phyloP scores from a whole-genome alignment of 306 rosid species.

The Quercus cerris region DNA sequence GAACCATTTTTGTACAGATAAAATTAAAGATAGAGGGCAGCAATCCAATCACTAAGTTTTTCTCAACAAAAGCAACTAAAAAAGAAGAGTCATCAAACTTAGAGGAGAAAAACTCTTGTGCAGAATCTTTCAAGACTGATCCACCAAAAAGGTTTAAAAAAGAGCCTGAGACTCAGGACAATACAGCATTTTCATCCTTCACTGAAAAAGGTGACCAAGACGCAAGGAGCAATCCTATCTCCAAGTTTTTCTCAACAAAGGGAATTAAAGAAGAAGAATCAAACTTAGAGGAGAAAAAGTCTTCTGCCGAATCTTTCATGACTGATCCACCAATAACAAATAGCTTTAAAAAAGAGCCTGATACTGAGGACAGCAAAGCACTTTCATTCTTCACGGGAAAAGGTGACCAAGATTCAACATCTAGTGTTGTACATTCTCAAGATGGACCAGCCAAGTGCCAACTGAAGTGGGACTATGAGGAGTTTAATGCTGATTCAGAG shows the following conservation, averaged over 20 bases:
- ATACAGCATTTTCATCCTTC: background rate
- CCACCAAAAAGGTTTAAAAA: constrained; percentile 20
- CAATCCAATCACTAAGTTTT: constrained; percentile 61
- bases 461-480: constrained; percentile 55
- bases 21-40: constrained; percentile 51
- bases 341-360: constrained; percentile 30
- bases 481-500: constrained; percentile 41
- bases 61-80: constrained; percentile 44
- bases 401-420: constrained; percentile 30
- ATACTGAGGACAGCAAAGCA: constrained; percentile 2
- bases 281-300: constrained; percentile 24
- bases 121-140: constrained; percentile 30
- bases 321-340: constrained; percentile 22
- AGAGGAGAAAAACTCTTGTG: constrained; percentile 16
- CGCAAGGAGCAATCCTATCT: constrained; percentile 32
- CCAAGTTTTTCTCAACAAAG: constrained; percentile 60
- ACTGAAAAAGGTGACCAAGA: constrained; percentile 30
- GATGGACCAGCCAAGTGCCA: constrained; percentile 25
- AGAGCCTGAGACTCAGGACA: constrained; percentile 27
- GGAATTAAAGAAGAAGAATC: constrained; percentile 40
- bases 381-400: constrained; percentile 19
- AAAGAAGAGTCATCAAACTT: constrained; percentile 18
- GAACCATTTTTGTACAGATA: constrained; percentile 47
- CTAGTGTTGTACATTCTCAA: constrained; percentile 13
- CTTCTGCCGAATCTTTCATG: constrained; percentile 19